Percentiles rank a stretch among this genome's conserved stretches.
Evolutionary conservation across 2,329 filamentous ascomycete species (phyloP).

Genomic region (Akanthomyces uredinophilus): DNA sequence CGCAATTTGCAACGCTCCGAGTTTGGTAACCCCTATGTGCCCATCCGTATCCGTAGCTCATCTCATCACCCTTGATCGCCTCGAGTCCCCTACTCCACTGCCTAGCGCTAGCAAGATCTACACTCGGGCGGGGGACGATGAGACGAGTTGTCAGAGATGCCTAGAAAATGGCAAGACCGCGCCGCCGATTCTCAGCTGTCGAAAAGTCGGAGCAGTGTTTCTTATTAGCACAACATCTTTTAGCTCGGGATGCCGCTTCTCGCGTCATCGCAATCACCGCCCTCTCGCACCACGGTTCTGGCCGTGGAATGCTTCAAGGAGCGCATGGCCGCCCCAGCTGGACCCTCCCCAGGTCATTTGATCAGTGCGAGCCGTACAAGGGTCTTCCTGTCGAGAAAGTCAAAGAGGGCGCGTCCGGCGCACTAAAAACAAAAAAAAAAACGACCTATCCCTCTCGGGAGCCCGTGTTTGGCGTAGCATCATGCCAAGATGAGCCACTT

Average conservation of each 20-base stretch:
- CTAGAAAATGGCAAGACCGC: not conserved
- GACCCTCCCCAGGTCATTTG: constrained; percentile 3
- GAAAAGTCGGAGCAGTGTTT: not conserved
- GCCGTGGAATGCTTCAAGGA: not conserved
- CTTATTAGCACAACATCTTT: not conserved
- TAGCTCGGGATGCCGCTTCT: not conserved
- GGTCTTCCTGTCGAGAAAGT: not conserved
- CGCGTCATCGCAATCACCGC: not conserved
- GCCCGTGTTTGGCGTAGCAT: constrained; percentile 10
- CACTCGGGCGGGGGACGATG: not conserved
- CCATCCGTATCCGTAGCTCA: too few species aligned
- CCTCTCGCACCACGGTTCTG: not conserved
- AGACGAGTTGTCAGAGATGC: not conserved
- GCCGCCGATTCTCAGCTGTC: not conserved
- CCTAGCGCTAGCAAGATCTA: not conserved
- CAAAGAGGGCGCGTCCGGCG: not conserved
- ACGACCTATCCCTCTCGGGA: not conserved
- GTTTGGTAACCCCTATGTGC: too few species aligned
- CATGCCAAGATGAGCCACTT: not conserved
- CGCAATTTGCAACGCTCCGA: too few species aligned
- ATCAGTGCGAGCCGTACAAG: not conserved
- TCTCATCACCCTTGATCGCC: not conserved
- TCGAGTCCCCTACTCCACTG: not conserved
- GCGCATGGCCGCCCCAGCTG: not conserved
- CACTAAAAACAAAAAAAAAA: not conserved